These are phyloP conservation scores for Metroxylon sagu DNA, from an alignment of 176 grass and related monocot genomes.

Conservation along the genomic window DNA sequence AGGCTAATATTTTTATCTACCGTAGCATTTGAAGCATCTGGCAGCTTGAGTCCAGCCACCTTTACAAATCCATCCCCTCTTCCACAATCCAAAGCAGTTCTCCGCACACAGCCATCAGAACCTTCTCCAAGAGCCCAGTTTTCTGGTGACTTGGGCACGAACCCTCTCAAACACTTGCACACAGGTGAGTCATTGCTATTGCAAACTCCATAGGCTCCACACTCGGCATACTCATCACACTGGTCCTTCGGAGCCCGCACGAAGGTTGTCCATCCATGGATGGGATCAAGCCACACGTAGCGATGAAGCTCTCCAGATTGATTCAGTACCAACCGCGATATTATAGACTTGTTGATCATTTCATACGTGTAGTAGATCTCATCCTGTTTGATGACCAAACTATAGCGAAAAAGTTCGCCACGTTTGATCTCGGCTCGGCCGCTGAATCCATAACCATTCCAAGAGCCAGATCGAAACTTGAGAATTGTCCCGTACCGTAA, in stretches of 20 bases:
- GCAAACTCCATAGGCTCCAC: constrained; percentile 12
- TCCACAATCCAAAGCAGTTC: neutral
- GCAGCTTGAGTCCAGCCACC: constrained; percentile 2
- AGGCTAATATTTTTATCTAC: constrained; percentile 29
- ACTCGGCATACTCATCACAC: constrained; percentile 9
- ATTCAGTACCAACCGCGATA: constrained; percentile 3
- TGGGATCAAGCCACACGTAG: constrained; percentile 2
- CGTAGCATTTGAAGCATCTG: constrained; percentile 18
- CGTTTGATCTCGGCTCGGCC: constrained; percentile 20
- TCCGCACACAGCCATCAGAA: constrained; percentile 1
- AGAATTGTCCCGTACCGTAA: constrained; percentile 16
- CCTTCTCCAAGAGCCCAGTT: constrained; percentile 13
- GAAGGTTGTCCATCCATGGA: neutral
- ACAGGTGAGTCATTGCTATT: neutral
- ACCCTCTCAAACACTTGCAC: constrained; percentile 21
- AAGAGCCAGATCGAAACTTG: constrained; percentile 21
- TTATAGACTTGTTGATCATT: neutral
- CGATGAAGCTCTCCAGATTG: neutral
- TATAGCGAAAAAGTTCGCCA: constrained; percentile 9
- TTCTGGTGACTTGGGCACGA: neutral
- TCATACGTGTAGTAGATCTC: constrained; percentile 10
- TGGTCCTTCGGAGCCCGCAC: neutral
- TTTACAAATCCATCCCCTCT: neutral
- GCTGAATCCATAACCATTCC: constrained; percentile 39
- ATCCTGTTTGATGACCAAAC: constrained; percentile 8